Evolutionary conservation across 2,329 filamentous ascomycete species (phyloP).

Genomic region (Fusarium agapanthi): DNA sequence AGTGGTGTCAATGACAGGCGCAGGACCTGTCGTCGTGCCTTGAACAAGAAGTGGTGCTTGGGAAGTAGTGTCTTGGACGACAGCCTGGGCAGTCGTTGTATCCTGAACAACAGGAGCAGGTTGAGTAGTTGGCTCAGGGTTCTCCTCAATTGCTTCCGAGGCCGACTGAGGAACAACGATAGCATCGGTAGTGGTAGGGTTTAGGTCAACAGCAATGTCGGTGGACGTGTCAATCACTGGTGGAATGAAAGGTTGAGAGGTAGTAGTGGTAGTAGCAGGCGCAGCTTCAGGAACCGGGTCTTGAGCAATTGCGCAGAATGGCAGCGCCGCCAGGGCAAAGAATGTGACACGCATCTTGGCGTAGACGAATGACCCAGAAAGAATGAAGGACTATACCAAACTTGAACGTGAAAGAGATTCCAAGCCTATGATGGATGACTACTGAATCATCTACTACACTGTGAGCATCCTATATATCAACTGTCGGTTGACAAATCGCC

Average conservation of each 20-base stretch:
- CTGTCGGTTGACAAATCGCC: background rate
- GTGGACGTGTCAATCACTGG: background rate
- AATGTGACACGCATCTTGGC: conserved; percentile 20
- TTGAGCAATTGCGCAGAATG: conserved; percentile 19
- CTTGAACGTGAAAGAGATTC: background rate
- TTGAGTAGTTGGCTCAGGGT: background rate
- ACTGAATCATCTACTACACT: too few relatives aligned
- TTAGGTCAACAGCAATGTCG: background rate
- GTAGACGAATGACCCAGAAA: background rate
- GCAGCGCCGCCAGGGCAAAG: conserved; percentile 21
- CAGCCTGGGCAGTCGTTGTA: background rate
- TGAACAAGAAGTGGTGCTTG: background rate
- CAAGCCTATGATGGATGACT: too few relatives aligned
- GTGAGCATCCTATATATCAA: background rate
- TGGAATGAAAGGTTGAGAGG: background rate
- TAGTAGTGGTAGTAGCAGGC: background rate
- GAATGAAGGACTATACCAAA: background rate
- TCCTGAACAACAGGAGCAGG: background rate
- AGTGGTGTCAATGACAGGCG: background rate
- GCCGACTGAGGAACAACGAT: background rate
- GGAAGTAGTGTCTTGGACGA: background rate
- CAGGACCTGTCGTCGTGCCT: background rate
- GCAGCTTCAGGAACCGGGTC: background rate
- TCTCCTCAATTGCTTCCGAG: background rate
- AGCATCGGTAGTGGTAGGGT: background rate